A percentile compares a stretch with the other conserved stretches of the same genome.
phyloP scores from a whole-genome alignment of 108 stramenopile genomes.

The Fragilaria crotonensis region DNA sequence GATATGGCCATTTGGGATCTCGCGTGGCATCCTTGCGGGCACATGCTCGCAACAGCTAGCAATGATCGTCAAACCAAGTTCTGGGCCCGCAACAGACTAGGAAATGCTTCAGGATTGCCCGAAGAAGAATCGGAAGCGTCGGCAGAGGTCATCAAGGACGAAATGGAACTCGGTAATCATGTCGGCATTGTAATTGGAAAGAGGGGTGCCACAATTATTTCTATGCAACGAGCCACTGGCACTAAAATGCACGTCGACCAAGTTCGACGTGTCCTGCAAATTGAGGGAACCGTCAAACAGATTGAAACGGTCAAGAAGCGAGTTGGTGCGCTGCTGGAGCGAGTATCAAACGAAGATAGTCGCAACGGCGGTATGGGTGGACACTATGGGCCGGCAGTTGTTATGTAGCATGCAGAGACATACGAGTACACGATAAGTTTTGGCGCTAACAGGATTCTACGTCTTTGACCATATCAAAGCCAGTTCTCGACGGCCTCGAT shows the following conservation, averaged over 20 bases:
- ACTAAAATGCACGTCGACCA: constrained; percentile 92
- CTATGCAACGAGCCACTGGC: constrained; percentile 82
- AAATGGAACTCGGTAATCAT: constrained; percentile 86
- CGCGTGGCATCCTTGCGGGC: constrained; percentile 95
- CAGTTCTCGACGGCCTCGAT: too few relatives aligned
- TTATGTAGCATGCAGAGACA: too few relatives aligned
- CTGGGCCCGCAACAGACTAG: constrained; percentile 88
- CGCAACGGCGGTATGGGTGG: constrained; percentile 9
- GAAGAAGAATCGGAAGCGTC: constrained; percentile 39
- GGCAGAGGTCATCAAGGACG: constrained; percentile 58
- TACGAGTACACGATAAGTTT: too few relatives aligned
- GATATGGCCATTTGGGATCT: constrained; percentile 96
- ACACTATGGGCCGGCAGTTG: constrained; percentile 1
- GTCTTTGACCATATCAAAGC: too few relatives aligned
- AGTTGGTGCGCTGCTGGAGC: constrained; percentile 71
- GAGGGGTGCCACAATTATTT: constrained; percentile 83
- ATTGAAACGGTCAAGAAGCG: constrained; percentile 79
- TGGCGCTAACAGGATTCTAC: too few relatives aligned
- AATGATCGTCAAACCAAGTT: constrained; percentile 93
- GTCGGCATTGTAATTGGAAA: constrained; percentile 88
- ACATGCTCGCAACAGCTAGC: constrained; percentile 82
- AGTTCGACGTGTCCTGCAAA: constrained; percentile 67
- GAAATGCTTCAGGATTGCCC: constrained; percentile 62
- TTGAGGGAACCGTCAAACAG: constrained; percentile 82
- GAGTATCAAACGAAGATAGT: constrained; percentile 49